Evolutionary conservation across 805 yeast genomes (phyloP).

Genomic region (Lachancea thermotolerans): DNA sequence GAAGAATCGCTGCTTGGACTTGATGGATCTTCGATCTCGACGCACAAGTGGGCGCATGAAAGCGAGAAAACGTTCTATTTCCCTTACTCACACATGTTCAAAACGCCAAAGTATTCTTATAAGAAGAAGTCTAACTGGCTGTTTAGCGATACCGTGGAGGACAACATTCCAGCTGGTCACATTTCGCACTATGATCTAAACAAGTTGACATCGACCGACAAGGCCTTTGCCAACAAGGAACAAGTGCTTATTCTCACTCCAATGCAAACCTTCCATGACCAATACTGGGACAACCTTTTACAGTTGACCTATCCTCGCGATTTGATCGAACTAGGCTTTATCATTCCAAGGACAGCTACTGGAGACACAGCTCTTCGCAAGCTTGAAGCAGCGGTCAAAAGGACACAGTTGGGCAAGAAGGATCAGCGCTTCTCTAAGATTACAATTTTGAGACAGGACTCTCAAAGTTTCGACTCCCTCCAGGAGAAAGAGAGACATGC

Average conservation of each 20-base stretch:
- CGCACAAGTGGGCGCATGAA: conserved; percentile 34
- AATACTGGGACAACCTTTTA: conserved; percentile 81
- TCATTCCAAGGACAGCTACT: conserved; percentile 72
- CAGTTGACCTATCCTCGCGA: conserved; percentile 76
- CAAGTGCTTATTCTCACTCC: conserved; percentile 85
- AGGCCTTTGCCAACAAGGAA: conserved; percentile 70
- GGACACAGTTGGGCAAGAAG: conserved; percentile 56
- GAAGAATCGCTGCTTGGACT: conserved; percentile 21
- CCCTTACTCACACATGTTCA: conserved; percentile 29
- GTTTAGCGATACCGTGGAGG: conserved; percentile 45
- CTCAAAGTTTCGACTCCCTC: conserved; percentile 67
- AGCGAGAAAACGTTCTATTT: conserved; percentile 31
- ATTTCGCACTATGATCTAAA: conserved; percentile 82
- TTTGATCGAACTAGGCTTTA: conserved; percentile 82
- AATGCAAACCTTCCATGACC: conserved; percentile 75
- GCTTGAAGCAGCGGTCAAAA: conserved; percentile 70
- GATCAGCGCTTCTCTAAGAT: conserved; percentile 70
- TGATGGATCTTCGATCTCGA: conserved; percentile 19
- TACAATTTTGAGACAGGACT: conserved; percentile 86
- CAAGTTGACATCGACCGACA: conserved; percentile 60
- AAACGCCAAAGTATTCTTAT: conserved; percentile 43
- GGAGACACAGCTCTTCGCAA: conserved; percentile 74
- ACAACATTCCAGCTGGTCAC: conserved; percentile 61
- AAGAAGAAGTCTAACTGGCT: conserved; percentile 34
- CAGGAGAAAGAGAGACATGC: conserved; percentile 89